Conservation (phyloP, 2,329 filamentous ascomycete species). For the Orbilia blumenaviensis region DNA sequence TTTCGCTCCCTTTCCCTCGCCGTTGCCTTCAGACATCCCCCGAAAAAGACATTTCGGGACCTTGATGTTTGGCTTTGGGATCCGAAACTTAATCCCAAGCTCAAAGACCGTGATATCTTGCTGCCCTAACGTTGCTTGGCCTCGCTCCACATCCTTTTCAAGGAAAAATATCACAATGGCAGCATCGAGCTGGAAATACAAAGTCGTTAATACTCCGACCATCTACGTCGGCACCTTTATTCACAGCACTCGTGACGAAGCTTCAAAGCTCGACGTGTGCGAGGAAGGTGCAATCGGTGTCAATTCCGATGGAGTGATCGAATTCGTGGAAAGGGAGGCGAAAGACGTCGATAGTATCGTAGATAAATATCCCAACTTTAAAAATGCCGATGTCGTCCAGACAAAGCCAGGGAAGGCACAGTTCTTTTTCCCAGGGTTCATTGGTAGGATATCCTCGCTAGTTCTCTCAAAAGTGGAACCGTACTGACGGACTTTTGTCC, state of each 20-base stretch:
- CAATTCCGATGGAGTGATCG: constrained; percentile 66
- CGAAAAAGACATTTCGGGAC: not conserved
- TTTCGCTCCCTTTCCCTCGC: not conserved
- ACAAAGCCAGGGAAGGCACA: constrained; percentile 63
- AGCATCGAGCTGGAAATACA: constrained; percentile 26
- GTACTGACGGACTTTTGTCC: not conserved
- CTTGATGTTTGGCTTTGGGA: constrained; percentile 33
- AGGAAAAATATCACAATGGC: constrained; percentile 26
- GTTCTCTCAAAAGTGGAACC: not conserved
- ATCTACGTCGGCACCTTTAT: constrained; percentile 72
- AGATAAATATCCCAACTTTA: constrained; percentile 32
- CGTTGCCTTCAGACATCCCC: not conserved
- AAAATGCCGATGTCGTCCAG: constrained; percentile 54
- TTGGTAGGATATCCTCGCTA: constrained; percentile 60
- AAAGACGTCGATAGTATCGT: constrained; percentile 57
- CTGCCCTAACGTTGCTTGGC: not conserved
- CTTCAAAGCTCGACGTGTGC: constrained; percentile 64
- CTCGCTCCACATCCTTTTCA: not conserved
- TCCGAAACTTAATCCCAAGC: constrained; percentile 11
- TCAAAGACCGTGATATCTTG: not conserved
- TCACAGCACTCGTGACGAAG: constrained; percentile 64
- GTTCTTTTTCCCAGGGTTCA: constrained; percentile 65
- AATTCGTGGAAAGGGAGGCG: constrained; percentile 62
- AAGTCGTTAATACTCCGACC: constrained; percentile 38
- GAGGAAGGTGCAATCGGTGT: constrained; percentile 59